Evolutionary conservation across 2,329 filamentous ascomycete species (phyloP), one percentile per base, ranked within the genome.

Genomic region (Phyllosticta ampelicida): DNA sequence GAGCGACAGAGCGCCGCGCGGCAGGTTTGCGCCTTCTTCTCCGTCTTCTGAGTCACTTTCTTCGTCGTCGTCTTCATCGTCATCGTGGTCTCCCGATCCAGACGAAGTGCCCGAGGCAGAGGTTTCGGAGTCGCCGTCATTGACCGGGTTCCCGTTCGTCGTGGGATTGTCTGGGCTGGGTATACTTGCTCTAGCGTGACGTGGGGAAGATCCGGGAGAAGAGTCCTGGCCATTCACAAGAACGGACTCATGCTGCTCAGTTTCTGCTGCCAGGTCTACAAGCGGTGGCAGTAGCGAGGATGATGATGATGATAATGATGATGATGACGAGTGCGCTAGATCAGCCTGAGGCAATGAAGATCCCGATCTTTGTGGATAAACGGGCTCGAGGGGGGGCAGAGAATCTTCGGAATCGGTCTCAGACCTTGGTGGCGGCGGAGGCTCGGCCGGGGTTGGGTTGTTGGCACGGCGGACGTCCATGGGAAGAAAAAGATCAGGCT

Each of bases 1-100:
- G 56, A 51, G 49, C 49, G 49, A n/a, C 19, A 51, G 11, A 6
- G 49, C 19, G 3, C 49, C 49, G 18, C 19, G 49, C 9, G 21
- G 49, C 5, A 21, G 19, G 19, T 21, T 21, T 20, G 49, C 18
- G 9, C 21, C 49, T 5, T 21, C 49, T 20, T 21, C 49, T 20
- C 11, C 49, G 8, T 51, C 49, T 11, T 51, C 49, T 11, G 16
- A 18, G 11, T 16, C 56, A 21, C 10, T 9, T 16, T 54, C 51
- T 13, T 53, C 51, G 13, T 58, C 56, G 26, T 54, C 56, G 28
- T 58, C 50, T 3, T 53, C 50, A 18, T 57, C 51, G 19, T 58
- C 49, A 21, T 51, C 52, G 13, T 58, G 51, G 29, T 58, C 56
- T n/a, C 50, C 56, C 13, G 44, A 51, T 1, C 50, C 44, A 16